Base-by-base conservation (phyloP, 371 early-diverging fungal species). In the Mortierella sp. region DNA sequence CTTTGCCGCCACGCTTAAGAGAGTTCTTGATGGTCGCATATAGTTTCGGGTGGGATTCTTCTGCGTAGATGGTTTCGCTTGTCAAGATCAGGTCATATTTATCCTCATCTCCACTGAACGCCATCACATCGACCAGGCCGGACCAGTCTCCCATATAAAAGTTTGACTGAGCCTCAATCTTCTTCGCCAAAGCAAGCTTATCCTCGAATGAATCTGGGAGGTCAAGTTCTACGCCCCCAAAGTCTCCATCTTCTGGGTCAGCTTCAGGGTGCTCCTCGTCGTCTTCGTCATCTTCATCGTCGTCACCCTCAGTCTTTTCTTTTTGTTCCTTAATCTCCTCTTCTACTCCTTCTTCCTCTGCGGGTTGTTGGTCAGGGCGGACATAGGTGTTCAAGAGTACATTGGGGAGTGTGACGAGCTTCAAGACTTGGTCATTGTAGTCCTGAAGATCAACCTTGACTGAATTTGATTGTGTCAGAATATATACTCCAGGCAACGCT, bases 31-130 rank as follows among this genome's bases (percentile, higher is more conserved):
- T 91, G 21, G 92, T 86, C 50, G 85, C 70, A 65, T 92, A 87
- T 32, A 96, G 86, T 58, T 87, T 86, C 33, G 82, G 86, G 19
- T 89, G 83, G 3, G 92, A 87, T 43, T 93, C 89, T 47, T 91
- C 86, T 21, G 92, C 88, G 84, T 98, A 98, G 45, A 98, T 95
- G 3, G 97, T 97, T 81, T 98, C 98, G 32, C 96, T 94, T n/a
- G 97, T 95, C 45, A 98, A 76, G 55, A 98, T 87, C 70, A 97
- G 68, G 77, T 97, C 95, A 66, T 96, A 97, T 74, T 88, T 86
- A 47, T 90, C 85, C 22, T 85, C 81, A n/a, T 77, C 65, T 10
- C 36, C 61, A 28, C 71, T 62, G 60, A 83, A 71, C 3, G 55
- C 74, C 63, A 75, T 24, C 43, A 77, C 47, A 15, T 69, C 68